These are phyloP conservation scores for Solanum neorickii DNA, from an alignment of 257 asterid genomes.

Conservation along the genomic window DNA sequence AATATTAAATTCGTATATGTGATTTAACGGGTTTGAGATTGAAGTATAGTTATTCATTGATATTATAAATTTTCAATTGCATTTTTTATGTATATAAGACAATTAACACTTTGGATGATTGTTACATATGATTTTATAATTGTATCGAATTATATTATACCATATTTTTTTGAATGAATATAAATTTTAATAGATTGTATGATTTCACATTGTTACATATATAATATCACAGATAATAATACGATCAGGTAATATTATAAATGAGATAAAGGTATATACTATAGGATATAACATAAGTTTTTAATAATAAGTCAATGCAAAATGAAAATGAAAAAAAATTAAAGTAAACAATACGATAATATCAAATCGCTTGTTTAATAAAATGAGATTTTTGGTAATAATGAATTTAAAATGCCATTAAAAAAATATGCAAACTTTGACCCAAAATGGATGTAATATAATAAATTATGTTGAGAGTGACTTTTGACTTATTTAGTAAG, in stretches of 20 bases:
- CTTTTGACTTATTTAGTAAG: no score
- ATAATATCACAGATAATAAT: not conserved
- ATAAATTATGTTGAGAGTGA: no score
- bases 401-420: not conserved
- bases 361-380: no score
- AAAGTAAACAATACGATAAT: not conserved
- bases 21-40: not conserved
- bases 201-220: not conserved
- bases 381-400: no score
- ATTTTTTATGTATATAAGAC: not conserved
- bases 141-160: accelerated
- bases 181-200: no score
- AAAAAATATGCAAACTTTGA: not conserved
- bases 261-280: not conserved
- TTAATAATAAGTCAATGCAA: not conserved
- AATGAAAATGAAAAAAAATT: no score
- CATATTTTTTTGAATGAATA: no score
- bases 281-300: not conserved
- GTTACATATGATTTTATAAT: not conserved
- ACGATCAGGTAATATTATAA: not conserved
- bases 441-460: not conserved
- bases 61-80: not conserved
- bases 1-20: not conserved
- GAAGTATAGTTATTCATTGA: not conserved
- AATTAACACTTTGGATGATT: not conserved